Conservation (phyloP, 2,329 filamentous ascomycete species). For the Pseudohalonectria lignicola region DNA sequence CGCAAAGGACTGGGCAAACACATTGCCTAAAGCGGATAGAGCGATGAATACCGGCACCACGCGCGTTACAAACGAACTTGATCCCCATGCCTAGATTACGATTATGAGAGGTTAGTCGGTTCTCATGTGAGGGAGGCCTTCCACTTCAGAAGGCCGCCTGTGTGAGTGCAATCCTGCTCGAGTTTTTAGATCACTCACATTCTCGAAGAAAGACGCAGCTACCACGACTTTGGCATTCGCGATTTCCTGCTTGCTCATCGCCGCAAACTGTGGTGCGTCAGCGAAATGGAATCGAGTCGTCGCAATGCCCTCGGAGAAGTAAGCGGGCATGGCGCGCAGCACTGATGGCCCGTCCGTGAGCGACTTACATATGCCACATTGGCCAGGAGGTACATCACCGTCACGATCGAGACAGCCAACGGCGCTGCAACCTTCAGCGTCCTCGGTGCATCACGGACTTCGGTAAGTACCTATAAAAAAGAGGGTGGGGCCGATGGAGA, state of each 20-base stretch:
- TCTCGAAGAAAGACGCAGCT: slow-evolving; percentile 21
- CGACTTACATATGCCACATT: slow-evolving; percentile 22
- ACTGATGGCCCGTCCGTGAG: no score
- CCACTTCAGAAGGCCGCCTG: no score
- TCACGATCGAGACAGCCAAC: slow-evolving; percentile 18
- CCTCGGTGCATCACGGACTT: slow-evolving; percentile 17
- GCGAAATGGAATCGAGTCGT: not conserved
- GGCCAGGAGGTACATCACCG: slow-evolving; percentile 22
- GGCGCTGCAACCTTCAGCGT: slow-evolving; percentile 21
- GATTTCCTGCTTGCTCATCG: slow-evolving; percentile 16
- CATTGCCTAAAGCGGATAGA: slow-evolving; percentile 19
- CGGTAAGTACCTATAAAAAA: slow-evolving; percentile 15
- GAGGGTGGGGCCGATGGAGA: no score
- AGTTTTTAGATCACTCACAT: slow-evolving; percentile 5
- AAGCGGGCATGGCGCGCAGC: no score
- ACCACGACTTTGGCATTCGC: slow-evolving; percentile 13
- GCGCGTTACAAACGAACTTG: slow-evolving; percentile 13
- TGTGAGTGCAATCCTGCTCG: no score
- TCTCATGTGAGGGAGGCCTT: no score
- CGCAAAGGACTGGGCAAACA: slow-evolving; percentile 19
- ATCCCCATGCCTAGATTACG: slow-evolving; percentile 16
- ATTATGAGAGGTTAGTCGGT: not conserved
- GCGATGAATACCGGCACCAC: slow-evolving; percentile 19
- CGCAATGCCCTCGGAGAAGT: no score
- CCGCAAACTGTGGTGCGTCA: slow-evolving; percentile 12